A percentile compares a stretch with the other conserved stretches of the same genome.
Conservation (phyloP, 331 rosid species). For the Quercus lobata region DNA sequence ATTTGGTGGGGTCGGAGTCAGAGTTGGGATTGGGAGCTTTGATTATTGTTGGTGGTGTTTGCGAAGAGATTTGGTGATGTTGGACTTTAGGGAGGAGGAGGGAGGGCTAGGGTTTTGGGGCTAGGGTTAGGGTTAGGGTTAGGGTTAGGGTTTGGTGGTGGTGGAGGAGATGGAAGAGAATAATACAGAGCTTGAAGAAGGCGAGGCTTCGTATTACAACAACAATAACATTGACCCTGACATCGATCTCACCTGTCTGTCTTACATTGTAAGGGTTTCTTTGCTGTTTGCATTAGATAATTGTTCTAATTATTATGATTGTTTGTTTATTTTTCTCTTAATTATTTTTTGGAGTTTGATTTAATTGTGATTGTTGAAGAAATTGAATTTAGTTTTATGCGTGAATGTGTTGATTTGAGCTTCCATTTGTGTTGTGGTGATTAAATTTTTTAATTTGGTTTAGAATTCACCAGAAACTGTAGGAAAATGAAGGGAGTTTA, state of each 20-base stretch:
- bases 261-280: slow-evolving; percentile 69
- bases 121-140: slow-evolving; percentile 12
- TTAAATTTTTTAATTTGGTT: background rate
- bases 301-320: background rate
- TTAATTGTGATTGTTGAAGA: background rate
- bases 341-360: no score
- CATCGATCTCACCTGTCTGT: slow-evolving; percentile 26
- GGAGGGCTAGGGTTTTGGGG: slow-evolving; percentile 45
- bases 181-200: slow-evolving; percentile 66
- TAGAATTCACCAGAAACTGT: background rate
- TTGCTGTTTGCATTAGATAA: slow-evolving; percentile 1
- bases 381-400: slow-evolving; percentile 3
- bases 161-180: slow-evolving; percentile 42
- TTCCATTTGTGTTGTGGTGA: background rate
- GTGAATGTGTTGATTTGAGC: background rate
- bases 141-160: slow-evolving; percentile 11
- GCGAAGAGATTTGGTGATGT: slow-evolving; percentile 43
- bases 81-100: slow-evolving; percentile 63
- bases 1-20: slow-evolving; percentile 29
- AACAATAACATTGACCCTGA: slow-evolving; percentile 37
- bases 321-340: background rate
- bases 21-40: slow-evolving; percentile 21
- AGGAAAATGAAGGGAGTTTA: background rate
- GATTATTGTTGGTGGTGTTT: slow-evolving; percentile 35
- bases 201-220: slow-evolving; percentile 58